Evolutionary conservation across 2,329 filamentous ascomycete species (phyloP), one percentile per base, ranked within the genome.

Genomic region (Trichoderma sp.): DNA sequence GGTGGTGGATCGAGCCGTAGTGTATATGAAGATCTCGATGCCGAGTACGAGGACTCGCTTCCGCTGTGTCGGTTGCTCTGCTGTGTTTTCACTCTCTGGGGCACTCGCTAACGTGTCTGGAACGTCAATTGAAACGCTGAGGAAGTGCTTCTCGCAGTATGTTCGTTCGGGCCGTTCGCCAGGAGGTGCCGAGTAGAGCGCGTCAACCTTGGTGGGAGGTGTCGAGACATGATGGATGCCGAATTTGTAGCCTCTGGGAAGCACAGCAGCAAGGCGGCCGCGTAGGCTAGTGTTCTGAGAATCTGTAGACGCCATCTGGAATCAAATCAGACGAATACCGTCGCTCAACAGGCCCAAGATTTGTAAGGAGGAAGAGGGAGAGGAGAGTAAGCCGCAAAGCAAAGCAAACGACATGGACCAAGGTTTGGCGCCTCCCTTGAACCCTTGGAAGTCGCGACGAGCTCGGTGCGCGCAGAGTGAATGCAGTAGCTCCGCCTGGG

Each of bases 1-100:
- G 4, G 93, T 98, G 1, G 92, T 97, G 28, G 94, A 88, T 76
- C 89, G 88, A 60, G 89, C 88, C 0, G 95, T 97, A 0, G 90
- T 92, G 82, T 97, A 99, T 73, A 99, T 88, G 76, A 96, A 87
- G 66, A 98, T 86, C 80, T 99, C 96, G 74, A 99, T 87, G 18
- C 92, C 95, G 72, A 97, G 91, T 9, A 95, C 86, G 7, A 98
- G 83, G 1, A 97, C 86, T 21, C 79, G 81, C 5, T 76, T 74
- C 43, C 39, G 28, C 7, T 73, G 74, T 66, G 56, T 65, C 73
- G 32, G 77, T 26, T 63, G 26, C 39, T 28, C 32, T 11, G 61
- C 15, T 51, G 24, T 21, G 11, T 21, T 74, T 4, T 76, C 74
- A 63, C 82, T 79, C 30, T 77, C 75, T 11, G 71, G 70, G 36